Conservation (phyloP, 805 yeast genomes). For the Nakazawaea peltata region DNA sequence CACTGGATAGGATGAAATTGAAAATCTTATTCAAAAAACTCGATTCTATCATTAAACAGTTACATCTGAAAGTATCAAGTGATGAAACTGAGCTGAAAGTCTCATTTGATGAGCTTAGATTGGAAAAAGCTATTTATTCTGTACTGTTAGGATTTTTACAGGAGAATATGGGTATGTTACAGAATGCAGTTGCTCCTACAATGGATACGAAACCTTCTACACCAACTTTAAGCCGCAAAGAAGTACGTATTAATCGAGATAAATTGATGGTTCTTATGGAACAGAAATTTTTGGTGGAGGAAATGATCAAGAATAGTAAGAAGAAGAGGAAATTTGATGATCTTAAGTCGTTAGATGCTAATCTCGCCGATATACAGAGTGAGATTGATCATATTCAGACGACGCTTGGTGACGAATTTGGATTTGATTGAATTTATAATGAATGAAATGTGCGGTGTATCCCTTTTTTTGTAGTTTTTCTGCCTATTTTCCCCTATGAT, state of each 20-base stretch:
- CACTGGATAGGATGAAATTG: slow-evolving; percentile 33
- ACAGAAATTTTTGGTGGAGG: slow-evolving; percentile 65
- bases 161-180: slow-evolving; percentile 55
- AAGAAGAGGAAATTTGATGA: slow-evolving; percentile 73
- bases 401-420: slow-evolving; percentile 48
- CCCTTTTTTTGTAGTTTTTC: neutral
- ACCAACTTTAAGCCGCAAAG: slow-evolving; percentile 35
- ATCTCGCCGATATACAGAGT: slow-evolving; percentile 45
- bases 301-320: slow-evolving; percentile 55
- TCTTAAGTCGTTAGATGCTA: slow-evolving; percentile 47
- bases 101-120: slow-evolving; percentile 34
- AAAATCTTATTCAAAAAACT: slow-evolving; percentile 41
- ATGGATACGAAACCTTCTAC: slow-evolving; percentile 1
- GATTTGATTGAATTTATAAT: slow-evolving; percentile 4
- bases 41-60: slow-evolving; percentile 39
- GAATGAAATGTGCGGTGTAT: neutral
- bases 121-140: slow-evolving; percentile 47
- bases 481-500: neutral
- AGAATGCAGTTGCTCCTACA: slow-evolving; percentile 21
- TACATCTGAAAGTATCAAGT: slow-evolving; percentile 20
- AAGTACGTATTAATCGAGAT: slow-evolving; percentile 56
- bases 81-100: slow-evolving; percentile 11
- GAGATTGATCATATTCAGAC: slow-evolving; percentile 39
- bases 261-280: slow-evolving; percentile 82
- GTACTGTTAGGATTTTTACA: slow-evolving; percentile 57